Base-by-base conservation (phyloP, 225 moss, liverwort and hornwort genomes). In the Pseudoscleropodium purum region DNA sequence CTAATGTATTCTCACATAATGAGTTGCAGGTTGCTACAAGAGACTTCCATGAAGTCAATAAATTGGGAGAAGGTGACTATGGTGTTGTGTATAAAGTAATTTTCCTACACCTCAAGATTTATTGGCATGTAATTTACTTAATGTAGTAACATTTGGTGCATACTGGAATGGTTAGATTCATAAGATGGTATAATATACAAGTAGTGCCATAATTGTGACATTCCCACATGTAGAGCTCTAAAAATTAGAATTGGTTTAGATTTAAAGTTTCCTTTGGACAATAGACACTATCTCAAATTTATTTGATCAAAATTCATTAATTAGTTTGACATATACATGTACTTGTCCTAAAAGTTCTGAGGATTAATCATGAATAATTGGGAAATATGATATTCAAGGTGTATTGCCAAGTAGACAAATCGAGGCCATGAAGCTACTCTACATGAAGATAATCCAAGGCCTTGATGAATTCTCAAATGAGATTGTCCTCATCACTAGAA, bases 231-330 rank as follows among this genome's bases (percentile, higher is more conserved):
- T 54, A 51, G 4, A 75, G 6, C 4, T 75, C 0, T 6, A 7
- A 1, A 15, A 24, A 37, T 25, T 54, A 4, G 2, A 56, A 15
- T 1, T 37, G 3, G 17, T 37, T 6, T 36, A 7, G 10, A 36
- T 51, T 37, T 15, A 21, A 14, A 9, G 36, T 37, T 15, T 29
- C 3, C 7, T 39, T 11, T 29, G 1, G 19, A 13, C 27, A 30
- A 30, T 0, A 11, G 0, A 60, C 27, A 19, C 6, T 0, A 33
- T 27, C 1, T 1, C 9, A 62, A 8, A 7, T 43, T 43, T 33
- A 5, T 1, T 31, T 41, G 52, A 36, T 33, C 0, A 0, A 45
- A 30, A 5, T n/a, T 16, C 2, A 30, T 41, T 18, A 61, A 6
- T 14, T 41, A 45, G 11, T 14, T 41, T 21, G 6, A 21, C 0